Conservation (phyloP, 148 eudicot species). For the Chenopodium berlandieri region DNA sequence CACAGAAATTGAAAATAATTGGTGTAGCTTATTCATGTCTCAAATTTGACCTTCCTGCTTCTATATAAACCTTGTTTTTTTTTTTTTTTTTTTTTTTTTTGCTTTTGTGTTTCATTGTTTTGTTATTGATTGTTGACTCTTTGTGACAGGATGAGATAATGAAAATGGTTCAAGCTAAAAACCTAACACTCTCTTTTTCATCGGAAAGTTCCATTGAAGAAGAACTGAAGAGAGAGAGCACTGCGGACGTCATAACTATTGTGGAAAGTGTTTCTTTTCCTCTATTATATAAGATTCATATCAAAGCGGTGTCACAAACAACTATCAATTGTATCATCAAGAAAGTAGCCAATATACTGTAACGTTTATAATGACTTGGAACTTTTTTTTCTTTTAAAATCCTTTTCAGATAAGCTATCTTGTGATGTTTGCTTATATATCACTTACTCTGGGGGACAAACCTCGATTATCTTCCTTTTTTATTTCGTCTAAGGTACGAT, state of each 20-base stretch:
- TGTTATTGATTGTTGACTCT: neutral
- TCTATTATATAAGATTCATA: neutral
- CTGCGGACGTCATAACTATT: constrained; percentile 94
- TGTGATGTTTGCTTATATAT: constrained; percentile 99
- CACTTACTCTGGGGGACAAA: constrained; percentile 90
- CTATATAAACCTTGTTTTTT: neutral
- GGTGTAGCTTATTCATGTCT: neutral
- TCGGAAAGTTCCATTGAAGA: constrained; percentile 99
- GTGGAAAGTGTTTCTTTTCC: constrained; percentile 42
- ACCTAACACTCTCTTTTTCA: constrained; percentile 81
- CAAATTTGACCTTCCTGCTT: neutral
- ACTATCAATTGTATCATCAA: neutral
- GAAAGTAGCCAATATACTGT: neutral
- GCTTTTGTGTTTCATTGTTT: constrained; percentile 1
- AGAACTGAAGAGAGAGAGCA: constrained; percentile 97
- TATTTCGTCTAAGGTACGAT: constrained; percentile 82
- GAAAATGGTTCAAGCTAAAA: constrained; percentile 82
- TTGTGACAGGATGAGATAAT: constrained; percentile 73
- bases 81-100: neutral
- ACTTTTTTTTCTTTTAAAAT: constrained; percentile 13
- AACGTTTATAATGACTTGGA: neutral
- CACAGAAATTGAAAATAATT: neutral
- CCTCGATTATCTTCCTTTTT: constrained; percentile 67
- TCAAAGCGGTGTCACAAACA: neutral
- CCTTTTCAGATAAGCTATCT: constrained; percentile 93